A percentile compares a stretch with the other conserved stretches of the same genome.
These are phyloP conservation scores for Cladosporium sphaerospermum DNA, from an alignment of 2,329 filamentous ascomycete genomes.

Conservation along the genomic window DNA sequence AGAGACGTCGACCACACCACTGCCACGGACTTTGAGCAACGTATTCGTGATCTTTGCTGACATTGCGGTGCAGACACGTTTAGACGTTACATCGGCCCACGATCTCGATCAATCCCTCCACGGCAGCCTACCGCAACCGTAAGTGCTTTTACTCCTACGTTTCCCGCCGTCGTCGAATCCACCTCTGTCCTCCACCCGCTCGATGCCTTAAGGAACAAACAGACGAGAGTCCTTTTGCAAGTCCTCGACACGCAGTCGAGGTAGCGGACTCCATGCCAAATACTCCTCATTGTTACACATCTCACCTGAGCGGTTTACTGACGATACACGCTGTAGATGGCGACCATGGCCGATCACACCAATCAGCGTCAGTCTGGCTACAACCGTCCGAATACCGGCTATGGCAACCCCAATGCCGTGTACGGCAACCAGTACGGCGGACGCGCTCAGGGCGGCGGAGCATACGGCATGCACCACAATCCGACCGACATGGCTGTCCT, in stretches of 20 bases:
- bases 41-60: background rate
- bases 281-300: no score
- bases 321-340: conserved; percentile 23
- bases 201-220: no score
- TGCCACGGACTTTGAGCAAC: background rate
- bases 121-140: background rate
- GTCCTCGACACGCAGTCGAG: no score
- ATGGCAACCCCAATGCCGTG: conserved; percentile 24
- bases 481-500: conserved; percentile 29
- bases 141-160: no score
- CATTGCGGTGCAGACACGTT: background rate
- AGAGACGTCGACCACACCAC: background rate
- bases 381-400: conserved; percentile 25
- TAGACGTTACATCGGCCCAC: conserved; percentile 1
- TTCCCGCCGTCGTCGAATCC: no score
- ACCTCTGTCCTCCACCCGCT: no score
- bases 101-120: conserved; percentile 12
- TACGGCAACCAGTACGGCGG: conserved; percentile 27
- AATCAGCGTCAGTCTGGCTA: conserved; percentile 23
- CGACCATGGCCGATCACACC: conserved; percentile 29
- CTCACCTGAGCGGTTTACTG: conserved; percentile 6
- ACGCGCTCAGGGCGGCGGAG: conserved; percentile 26
- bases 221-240: no score
- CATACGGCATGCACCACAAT: conserved; percentile 30
- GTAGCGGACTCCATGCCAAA: no score